Evolutionary conservation across 345 rosid genomes (phyloP).

Genomic region (Durio zibethinus): DNA sequence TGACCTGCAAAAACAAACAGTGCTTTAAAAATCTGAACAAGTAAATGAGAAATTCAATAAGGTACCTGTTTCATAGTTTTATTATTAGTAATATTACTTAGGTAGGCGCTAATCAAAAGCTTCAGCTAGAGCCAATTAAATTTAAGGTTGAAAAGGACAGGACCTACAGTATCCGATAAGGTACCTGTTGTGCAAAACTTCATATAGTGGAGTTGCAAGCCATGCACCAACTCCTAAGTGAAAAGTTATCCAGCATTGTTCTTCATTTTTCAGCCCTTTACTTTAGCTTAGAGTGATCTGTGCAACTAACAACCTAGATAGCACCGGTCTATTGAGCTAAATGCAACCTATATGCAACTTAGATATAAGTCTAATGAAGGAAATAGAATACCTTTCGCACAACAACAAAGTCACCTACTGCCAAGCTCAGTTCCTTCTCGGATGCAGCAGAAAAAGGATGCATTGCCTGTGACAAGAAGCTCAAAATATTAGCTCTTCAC

Average conservation of each 20-base stretch:
- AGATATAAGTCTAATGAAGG: background rate
- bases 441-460: conserved; percentile 72
- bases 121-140: background rate
- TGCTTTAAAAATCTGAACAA: background rate
- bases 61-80: too few species aligned
- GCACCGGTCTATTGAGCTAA: background rate
- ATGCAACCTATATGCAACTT: conserved; percentile 6
- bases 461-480: conserved; percentile 49
- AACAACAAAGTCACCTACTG: conserved; percentile 77
- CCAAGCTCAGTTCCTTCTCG: conserved; percentile 86
- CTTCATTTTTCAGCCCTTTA: background rate
- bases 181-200: background rate
- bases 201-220: background rate
- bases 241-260: background rate
- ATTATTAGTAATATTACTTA: background rate
- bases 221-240: background rate
- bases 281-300: background rate
- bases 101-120: background rate
- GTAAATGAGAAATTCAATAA: background rate
- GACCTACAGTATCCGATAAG: background rate
- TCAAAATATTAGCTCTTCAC: conserved; percentile 5
- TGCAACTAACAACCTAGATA: background rate
- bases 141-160: background rate
- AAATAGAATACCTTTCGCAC: conserved; percentile 69
- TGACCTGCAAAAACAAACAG: conserved; percentile 43